Conservation (phyloP, 2,329 filamentous ascomycete genomes). For the Didymella lethalis region DNA sequence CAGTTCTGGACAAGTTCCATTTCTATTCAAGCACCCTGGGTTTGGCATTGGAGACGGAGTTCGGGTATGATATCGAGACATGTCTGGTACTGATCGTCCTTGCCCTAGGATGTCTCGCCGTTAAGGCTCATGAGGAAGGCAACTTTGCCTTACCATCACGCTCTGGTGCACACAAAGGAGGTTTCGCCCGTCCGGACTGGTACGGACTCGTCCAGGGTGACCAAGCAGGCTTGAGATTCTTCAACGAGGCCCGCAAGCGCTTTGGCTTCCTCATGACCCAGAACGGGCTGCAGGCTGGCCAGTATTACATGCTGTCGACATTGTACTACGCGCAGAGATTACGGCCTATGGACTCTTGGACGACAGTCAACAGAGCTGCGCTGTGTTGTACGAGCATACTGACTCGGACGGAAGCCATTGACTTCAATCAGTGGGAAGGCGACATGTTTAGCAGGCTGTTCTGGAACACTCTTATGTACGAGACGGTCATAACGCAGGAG, state of each 20-base stretch:
- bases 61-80: constrained; percentile 61
- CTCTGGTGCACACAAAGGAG: constrained; percentile 15
- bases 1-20: constrained; percentile 61
- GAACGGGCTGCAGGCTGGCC: constrained; percentile 60
- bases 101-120: constrained; percentile 61
- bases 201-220: constrained; percentile 48
- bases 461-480: constrained; percentile 65
- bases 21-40: constrained; percentile 61
- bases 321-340: constrained; percentile 62
- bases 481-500: constrained; percentile 64
- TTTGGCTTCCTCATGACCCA: constrained; percentile 61
- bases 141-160: constrained; percentile 55
- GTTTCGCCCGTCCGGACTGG: constrained; percentile 46
- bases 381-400: constrained; percentile 59
- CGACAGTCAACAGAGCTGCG: constrained; percentile 61
- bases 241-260: constrained; percentile 62
- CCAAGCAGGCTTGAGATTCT: constrained; percentile 60
- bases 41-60: constrained; percentile 58
- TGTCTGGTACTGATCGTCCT: constrained; percentile 61
- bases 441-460: constrained; percentile 65
- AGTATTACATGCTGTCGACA: constrained; percentile 62
- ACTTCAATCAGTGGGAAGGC: constrained; percentile 62
- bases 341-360: constrained; percentile 63
- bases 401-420: constrained; percentile 52
- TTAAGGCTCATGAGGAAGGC: constrained; percentile 59